Percentiles rank a stretch among this genome's conserved stretches.
Evolutionary conservation across 2,329 filamentous ascomycete species (phyloP).

Genomic region (Coleophoma crateriformis): DNA sequence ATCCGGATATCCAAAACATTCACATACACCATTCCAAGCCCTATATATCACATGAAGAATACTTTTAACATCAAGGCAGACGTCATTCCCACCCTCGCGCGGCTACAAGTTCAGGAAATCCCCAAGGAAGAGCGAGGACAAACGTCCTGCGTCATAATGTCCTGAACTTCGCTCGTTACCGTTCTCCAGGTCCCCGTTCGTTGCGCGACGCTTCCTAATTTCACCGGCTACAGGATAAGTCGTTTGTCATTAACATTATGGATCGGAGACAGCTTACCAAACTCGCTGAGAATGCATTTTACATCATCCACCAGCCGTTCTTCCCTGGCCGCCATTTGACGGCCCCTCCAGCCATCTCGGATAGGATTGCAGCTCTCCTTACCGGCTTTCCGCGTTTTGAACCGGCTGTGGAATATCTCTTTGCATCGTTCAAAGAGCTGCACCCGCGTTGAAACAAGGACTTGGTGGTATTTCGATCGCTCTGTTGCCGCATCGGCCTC

Average conservation of each 20-base stretch:
- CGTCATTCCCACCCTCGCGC: not conserved
- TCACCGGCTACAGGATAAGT: conserved; percentile 11
- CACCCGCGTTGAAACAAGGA: conserved; percentile 19
- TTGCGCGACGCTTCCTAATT: conserved; percentile 13
- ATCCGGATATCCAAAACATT: too few species aligned
- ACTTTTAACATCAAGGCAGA: too few species aligned
- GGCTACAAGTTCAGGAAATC: conserved; percentile 17
- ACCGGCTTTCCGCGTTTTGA: conserved; percentile 25
- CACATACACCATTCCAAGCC: too few species aligned
- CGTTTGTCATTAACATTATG: conserved; percentile 8
- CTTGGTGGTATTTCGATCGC: conserved; percentile 12
- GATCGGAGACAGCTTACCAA: conserved; percentile 14
- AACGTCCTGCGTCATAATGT: conserved; percentile 20
- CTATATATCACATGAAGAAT: too few species aligned
- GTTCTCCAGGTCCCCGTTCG: conserved; percentile 3
- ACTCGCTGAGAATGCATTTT: conserved; percentile 14
- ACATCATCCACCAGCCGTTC: conserved; percentile 18
- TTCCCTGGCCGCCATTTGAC: conserved; percentile 13
- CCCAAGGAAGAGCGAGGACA: conserved; percentile 23
- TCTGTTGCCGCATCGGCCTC: conserved; percentile 15
- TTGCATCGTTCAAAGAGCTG: conserved; percentile 26
- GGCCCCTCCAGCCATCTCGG: conserved; percentile 15
- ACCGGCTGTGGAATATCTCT: conserved; percentile 27
- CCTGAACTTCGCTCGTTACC: conserved; percentile 7
- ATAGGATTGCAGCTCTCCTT: conserved; percentile 27